A percentile compares a stretch with the other conserved stretches of the same genome.
Evolutionary conservation across 2,329 filamentous ascomycete species (phyloP).

Genomic region (Alternaria brassicae): DNA sequence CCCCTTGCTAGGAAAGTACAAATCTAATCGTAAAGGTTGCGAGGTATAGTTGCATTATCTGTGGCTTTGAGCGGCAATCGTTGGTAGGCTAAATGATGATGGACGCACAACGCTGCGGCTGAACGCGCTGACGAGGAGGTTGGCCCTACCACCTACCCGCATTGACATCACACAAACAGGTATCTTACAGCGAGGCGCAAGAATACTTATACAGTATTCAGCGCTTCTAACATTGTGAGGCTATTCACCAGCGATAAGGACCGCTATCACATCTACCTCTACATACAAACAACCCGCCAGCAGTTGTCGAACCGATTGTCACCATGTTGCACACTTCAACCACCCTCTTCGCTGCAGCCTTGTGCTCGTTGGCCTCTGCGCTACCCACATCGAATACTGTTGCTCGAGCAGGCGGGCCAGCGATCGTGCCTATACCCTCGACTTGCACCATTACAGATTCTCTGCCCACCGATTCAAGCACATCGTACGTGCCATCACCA

Average conservation of each 20-base stretch:
- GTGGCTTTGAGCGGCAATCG: conserved; percentile 2
- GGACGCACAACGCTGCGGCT: conserved; percentile 21
- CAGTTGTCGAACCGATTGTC: neutral
- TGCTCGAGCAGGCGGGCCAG: conserved; percentile 47
- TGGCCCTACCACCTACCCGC: conserved; percentile 5
- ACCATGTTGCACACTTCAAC: conserved; percentile 8
- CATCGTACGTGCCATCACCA: conserved; percentile 36
- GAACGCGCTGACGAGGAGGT: conserved; percentile 15
- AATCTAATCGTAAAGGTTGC: neutral
- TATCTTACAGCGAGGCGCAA: neutral
- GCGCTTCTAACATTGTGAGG: neutral
- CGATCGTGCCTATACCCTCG: conserved; percentile 41
- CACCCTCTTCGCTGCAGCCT: neutral
- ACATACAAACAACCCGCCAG: neutral
- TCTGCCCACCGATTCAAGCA: conserved; percentile 16
- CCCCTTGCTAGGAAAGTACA: conserved; percentile 2
- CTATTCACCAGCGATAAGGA: neutral
- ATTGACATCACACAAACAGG: conserved; percentile 11
- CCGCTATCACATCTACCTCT: neutral
- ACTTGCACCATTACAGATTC: conserved; percentile 47
- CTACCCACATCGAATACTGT: conserved; percentile 4
- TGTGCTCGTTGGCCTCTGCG: conserved; percentile 12
- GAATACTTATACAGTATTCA: conserved; percentile 7
- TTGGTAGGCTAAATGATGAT: conserved; percentile 8
- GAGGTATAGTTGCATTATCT: conserved; percentile 6